Conservation (phyloP, 257 asterid species). For the Voacanga thouarsii region DNA sequence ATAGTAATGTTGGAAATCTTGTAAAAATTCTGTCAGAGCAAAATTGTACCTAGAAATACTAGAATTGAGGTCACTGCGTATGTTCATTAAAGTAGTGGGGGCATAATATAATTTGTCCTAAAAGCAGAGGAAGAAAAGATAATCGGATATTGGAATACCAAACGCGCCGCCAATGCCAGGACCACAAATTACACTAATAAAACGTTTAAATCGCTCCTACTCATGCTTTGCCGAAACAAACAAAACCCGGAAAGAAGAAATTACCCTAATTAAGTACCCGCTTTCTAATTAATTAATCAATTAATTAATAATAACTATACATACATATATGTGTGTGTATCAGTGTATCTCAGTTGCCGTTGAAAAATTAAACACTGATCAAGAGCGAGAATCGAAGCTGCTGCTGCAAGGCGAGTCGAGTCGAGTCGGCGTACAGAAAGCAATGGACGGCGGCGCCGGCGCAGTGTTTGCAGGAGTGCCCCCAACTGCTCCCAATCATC, state of each 20-base stretch:
- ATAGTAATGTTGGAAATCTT: too few species aligned
- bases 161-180: not conserved
- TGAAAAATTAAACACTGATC: not conserved
- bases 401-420: not conserved
- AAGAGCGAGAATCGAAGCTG: not conserved
- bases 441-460: slow-evolving; percentile 4
- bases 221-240: too few species aligned
- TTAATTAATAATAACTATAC: not conserved
- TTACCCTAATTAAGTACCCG: not conserved
- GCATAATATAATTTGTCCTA: too few species aligned
- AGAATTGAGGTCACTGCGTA: too few species aligned
- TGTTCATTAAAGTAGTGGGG: too few species aligned
- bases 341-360: not conserved
- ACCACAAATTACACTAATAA: too few species aligned
- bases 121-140: too few species aligned
- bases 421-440: not conserved
- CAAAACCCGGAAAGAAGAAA: not conserved
- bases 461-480: slow-evolving; percentile 1
- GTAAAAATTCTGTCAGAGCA: too few species aligned
- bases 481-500: not conserved
- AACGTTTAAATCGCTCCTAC: too few species aligned
- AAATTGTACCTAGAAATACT: too few species aligned
- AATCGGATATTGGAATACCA: not conserved
- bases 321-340: too few species aligned
- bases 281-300: not conserved